Evolutionary conservation across 345 rosid species (phyloP), one percentile per base, ranked within the genome.

Genomic region (Dovyalis caffra): DNA sequence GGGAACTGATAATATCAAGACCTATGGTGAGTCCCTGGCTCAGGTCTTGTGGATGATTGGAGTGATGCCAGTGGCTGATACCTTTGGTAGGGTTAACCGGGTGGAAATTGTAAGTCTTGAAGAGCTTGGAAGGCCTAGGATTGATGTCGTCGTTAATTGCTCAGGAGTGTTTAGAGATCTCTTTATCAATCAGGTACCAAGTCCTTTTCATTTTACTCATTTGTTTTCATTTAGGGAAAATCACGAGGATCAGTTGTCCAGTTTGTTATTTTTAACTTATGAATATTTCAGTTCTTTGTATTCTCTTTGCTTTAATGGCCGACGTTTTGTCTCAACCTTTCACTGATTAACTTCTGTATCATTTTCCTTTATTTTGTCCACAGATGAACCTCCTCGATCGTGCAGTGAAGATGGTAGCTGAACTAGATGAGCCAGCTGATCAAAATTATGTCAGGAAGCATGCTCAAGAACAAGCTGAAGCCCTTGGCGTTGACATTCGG

Each of bases 41-140:
- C 99, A 95, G 78, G 99, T 95, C 75, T 78, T 95, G 82, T 95
- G 99, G 97, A 95, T 95, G 99, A 89, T 95, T 74, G 99, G 99
- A 1, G 99, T 90, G 26, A 89, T 76, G 70, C 99, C 99, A 1
- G 72, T 95, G 14, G 90, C 99, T 47, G 99, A 95, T 81, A 85
- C 94, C 65, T 85, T 95, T 73, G 99, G 98, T 32, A 86, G 98
- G 72, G 99, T 95, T 73, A 95, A 95, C 80, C 87, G 94, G 15
- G 98, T 95, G 1, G 99, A 95, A 78, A 79, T 90, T 10, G 94
- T 95, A 58, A 88, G 97, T 82, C 90, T 95, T 35, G 99, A 93
- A 78, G 99, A 93, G 77, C 96, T 95, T 40, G 97, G 99, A 69
- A 93, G 99, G 86, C 98, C 99, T 12, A 91, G 98, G 85, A 93